Evolutionary conservation across 2,329 filamentous ascomycete species (phyloP), one percentile per base, ranked within the genome.

Genomic region (Fusarium sublunatum): DNA sequence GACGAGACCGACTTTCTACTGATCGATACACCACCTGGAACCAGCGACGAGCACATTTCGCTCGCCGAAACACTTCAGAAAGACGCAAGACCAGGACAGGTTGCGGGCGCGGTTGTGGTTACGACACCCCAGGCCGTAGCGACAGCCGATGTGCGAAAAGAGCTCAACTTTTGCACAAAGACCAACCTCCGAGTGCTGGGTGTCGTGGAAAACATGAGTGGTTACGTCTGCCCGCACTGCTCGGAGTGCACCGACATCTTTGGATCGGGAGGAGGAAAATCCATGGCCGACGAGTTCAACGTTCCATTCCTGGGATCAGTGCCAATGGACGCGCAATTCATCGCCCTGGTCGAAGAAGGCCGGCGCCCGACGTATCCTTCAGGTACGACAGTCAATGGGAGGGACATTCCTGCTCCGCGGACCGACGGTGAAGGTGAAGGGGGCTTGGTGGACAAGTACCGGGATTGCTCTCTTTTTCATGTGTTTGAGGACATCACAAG

Each of bases 151-250:
- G 95, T 99, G 34, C 89, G 92, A 72, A 97, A 97, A 74, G 93
- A 97, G 76, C 84, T 97, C 64, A 97, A 97, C 75, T 97, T 97
- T 74, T 97, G 93, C 78, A 82, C 82, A 47, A 97, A 97, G 79
- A 94, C 91, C 2, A 85, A 86, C 28, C 88, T 97, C 44, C 82
- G 84, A 3, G 87, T 96, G 32, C 81, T 98, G 10, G 95, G 95
- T 0, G 93, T 99, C 1, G 86, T 99, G 41, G 95, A 99, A 79
- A 99, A 99, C 75, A 98, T 99, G 95, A 90, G 89, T 66, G 92
- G 92, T 3, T 96, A 91, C 70, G 90, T 95, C n/a, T 95, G 91
- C 72, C 88, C 88, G 7, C 86, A 89, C 72, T 91, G 88, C 76
- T 86, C 85, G 45, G 93, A 97, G 75, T 96, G 94, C 77, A 97